Base-by-base conservation (phyloP, 192 early-diverging fungal genomes). In the Rhizoclosmatium globosum region DNA sequence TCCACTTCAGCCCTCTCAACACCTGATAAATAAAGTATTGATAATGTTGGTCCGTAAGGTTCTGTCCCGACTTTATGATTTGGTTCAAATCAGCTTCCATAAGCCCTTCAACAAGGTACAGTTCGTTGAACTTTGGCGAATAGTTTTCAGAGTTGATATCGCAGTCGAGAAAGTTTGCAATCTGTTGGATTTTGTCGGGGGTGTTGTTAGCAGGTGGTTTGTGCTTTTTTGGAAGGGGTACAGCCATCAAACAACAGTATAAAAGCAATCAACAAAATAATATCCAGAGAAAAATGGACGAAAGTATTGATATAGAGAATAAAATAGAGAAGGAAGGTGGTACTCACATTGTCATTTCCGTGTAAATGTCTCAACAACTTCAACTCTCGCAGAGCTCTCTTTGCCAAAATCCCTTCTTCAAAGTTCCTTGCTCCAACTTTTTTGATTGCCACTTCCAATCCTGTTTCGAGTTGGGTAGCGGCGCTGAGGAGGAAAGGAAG, bases 21-120 rank as follows among this genome's bases (percentile, higher is more conserved):
- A 94, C 91, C 82, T 97, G 96, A 85, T 97, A 97, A 70, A 94
- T 82, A 80, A 97, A 97, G 85, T 93, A 95, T 83, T 97, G 95
- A 77, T 89, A 94, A 83, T 96, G 95, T 50, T 91, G 94, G 77
- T 96, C 94, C n/a, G 92, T 91, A 61, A 96, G 79, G 6, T 88
- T 82, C 82, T 95, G 95, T 67, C 88, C 84, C 31, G 92, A 92
- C 77, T 92, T 91, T 83, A 97, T 95, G 81, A 96, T 94, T 57
- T 94, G 93, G 83, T 97, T 94, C 70, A 97, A 80, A 81, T 97
- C 95, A 7, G 94, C 94, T 78, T 96, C 96, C 92, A 97, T 91
- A 45, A 96, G 85, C 81, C 95, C 96, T 69, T 92, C 86, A 64
- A 91, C 87, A 19, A 90, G 59, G 76, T 85, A 90, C 83, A 82